Evolutionary conservation across 176 grass and related monocot species (phyloP).

Genomic region (Oryza coarctata): DNA sequence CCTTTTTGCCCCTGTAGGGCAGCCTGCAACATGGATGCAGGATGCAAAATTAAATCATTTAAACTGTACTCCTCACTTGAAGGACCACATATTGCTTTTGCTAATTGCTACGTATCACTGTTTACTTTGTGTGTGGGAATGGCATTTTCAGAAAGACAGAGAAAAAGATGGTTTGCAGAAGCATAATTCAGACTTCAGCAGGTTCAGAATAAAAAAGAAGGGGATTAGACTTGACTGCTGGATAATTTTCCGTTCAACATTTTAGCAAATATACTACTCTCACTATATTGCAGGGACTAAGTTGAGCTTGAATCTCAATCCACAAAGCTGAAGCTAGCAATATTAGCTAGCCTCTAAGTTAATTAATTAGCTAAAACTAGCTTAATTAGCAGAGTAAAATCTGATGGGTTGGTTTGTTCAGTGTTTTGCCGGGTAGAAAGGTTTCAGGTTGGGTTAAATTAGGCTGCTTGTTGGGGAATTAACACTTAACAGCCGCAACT

Average conservation of each 20-base stretch:
- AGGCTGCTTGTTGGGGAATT: slow-evolving; percentile 6
- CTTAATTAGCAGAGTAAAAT: slow-evolving; percentile 19
- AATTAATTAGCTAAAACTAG: not conserved
- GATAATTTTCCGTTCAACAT: not conserved
- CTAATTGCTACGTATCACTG: slow-evolving; percentile 11
- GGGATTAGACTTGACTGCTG: not conserved
- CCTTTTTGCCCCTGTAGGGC: slow-evolving; percentile 3
- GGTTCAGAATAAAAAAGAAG: too few species aligned
- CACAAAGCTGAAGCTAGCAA: slow-evolving; percentile 1
- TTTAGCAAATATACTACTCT: not conserved
- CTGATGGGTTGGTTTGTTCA: not conserved
- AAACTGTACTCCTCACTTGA: slow-evolving; percentile 40
- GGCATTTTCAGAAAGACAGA: slow-evolving; percentile 29
- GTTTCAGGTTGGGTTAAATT: slow-evolving; percentile 23
- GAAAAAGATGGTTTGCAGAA: not conserved
- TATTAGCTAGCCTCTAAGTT: slow-evolving; percentile 2
- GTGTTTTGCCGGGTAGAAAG: not conserved
- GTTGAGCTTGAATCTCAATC: not conserved
- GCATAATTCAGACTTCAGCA: not conserved
- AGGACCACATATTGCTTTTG: slow-evolving; percentile 44
- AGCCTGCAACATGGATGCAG: slow-evolving; percentile 27
- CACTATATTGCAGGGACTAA: not conserved
- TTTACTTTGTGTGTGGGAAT: slow-evolving; percentile 52
- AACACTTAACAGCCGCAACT: slow-evolving; percentile 58
- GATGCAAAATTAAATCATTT: not conserved